Conservation (phyloP, 1,139 yeast genomes). For the Scheffersomyces insectosa region DNA sequence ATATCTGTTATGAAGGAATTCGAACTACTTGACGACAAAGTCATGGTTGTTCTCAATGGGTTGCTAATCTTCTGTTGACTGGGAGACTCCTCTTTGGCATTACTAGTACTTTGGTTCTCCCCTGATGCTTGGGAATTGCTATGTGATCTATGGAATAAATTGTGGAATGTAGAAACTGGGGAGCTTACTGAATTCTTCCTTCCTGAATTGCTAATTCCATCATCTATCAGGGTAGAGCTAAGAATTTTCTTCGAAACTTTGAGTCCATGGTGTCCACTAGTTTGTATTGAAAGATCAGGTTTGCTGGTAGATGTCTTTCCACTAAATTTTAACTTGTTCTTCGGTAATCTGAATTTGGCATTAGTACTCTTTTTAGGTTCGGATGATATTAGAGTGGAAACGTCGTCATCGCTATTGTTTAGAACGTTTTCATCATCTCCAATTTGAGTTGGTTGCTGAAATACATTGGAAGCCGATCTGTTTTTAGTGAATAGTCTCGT, state of each 20-base stretch:
- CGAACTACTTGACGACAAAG: conserved; percentile 43
- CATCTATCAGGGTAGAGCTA: conserved; percentile 23
- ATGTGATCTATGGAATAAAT: conserved; percentile 35
- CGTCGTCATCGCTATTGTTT: conserved; percentile 13
- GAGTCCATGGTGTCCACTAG: conserved; percentile 29
- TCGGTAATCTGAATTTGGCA: conserved; percentile 13
- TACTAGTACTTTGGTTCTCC: conserved; percentile 3
- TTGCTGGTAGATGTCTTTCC: conserved; percentile 13
- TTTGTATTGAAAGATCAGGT: conserved; percentile 33
- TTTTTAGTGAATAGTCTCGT: conserved; percentile 38
- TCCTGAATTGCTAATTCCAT: conserved; percentile 10
- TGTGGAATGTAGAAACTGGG: conserved; percentile 39
- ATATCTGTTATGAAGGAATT: conserved; percentile 41
- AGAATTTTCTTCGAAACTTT: conserved; percentile 30
- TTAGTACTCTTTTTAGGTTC: conserved; percentile 7
- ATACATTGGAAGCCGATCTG: conserved; percentile 23
- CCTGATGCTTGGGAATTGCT: conserved; percentile 13
- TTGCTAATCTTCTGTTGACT: conserved; percentile 14
- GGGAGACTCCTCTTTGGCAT: conserved; percentile 11
- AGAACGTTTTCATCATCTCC: conserved; percentile 1
- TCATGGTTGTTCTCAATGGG: conserved; percentile 25
- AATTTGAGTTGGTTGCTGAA: conserved; percentile 9
- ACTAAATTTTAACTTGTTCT: conserved; percentile 16
- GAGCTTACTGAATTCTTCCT: conserved; percentile 32
- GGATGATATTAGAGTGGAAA: conserved; percentile 4